Base-by-base conservation (phyloP, 1,284 basidiomycete species). In the Moesziomyces globuligerus region DNA sequence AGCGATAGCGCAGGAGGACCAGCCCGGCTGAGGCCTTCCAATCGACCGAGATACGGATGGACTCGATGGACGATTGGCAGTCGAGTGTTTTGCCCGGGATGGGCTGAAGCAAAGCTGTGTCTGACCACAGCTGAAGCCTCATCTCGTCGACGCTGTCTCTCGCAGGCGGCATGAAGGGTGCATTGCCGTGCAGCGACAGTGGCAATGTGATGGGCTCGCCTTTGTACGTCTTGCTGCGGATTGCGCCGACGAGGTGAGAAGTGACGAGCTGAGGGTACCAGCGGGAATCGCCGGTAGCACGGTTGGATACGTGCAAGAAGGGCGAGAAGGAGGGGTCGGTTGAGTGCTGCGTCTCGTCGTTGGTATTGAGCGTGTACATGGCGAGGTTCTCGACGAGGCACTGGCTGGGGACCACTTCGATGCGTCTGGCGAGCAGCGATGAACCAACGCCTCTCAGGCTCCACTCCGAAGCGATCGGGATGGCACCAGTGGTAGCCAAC, bases 121-220 rank as follows among this genome's bases (percentile, higher is more conserved):
- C 73, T n/a, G 67, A 51, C 70, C 72, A 79, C 7, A 80, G 49
- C 62, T 73, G 64, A n/a, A 81, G 40, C 54, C 36, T 29, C 13
- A 53, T 23, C 25, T 56, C 45, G 45, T 66, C 57, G 29, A 71
- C 28, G 39, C 67, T 70, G 8, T 42, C 32, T 11, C 48, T 41
- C 7, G 69, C 45, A 9, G 66, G 68, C 11, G 75, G 74, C 54
- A 81, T 72, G 62, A 75, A 81, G 7, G 79, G 79, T 7, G 79
- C 76, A 4, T 54, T 61, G 15, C 71, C 76, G 40, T 80, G 77
- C 24, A 81, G 66, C 36, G 74, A 60, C 2, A 81, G 48, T 4
- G 57, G 56, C 2, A 72, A 44, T 13, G 45, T 44, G 44, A 70
- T 64, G 3, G 54, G 28, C 26, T 53, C 48, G 21, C 46, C 36